phyloP scores from a whole-genome alignment of 176 grass and related monocot genomes.

The Oryza officinalis region DNA sequence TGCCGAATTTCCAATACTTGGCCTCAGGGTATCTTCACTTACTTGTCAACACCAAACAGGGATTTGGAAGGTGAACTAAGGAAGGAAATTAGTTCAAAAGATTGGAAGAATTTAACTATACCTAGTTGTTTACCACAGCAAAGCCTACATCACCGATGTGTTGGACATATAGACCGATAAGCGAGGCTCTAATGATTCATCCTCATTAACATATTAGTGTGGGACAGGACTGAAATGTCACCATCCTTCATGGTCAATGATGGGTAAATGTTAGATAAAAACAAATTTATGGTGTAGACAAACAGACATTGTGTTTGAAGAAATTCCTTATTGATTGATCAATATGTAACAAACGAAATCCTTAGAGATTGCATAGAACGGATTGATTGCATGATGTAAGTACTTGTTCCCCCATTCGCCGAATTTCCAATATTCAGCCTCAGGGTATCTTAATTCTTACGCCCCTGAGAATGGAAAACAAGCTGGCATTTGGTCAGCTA shows the following conservation, averaged over 20 bases:
- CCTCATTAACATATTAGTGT: slow-evolving; percentile 77
- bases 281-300: neutral
- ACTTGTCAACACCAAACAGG: slow-evolving; percentile 4
- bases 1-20: no score
- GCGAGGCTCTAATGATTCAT: slow-evolving; percentile 66
- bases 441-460: slow-evolving; percentile 42
- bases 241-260: slow-evolving; percentile 6
- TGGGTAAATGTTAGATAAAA: neutral
- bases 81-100: neutral
- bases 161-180: slow-evolving; percentile 61
- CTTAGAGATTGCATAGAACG: slow-evolving; percentile 61
- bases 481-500: no score
- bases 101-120: slow-evolving; percentile 15
- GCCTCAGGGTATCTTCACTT: no score
- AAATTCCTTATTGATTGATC: slow-evolving; percentile 49
- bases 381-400: slow-evolving; percentile 49
- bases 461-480: slow-evolving; percentile 21
- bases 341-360: slow-evolving; percentile 60
- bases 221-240: slow-evolving; percentile 57
- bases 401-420: slow-evolving; percentile 60
- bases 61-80: neutral
- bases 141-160: slow-evolving; percentile 64
- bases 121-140: slow-evolving; percentile 60
- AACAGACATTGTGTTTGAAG: neutral
- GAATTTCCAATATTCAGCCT: slow-evolving; percentile 67